Percentiles rank a stretch among this genome's conserved stretches.
These are phyloP conservation scores for Leccinum ponderosum DNA, from an alignment of 1,284 basidiomycete genomes.

Conservation along the genomic window DNA sequence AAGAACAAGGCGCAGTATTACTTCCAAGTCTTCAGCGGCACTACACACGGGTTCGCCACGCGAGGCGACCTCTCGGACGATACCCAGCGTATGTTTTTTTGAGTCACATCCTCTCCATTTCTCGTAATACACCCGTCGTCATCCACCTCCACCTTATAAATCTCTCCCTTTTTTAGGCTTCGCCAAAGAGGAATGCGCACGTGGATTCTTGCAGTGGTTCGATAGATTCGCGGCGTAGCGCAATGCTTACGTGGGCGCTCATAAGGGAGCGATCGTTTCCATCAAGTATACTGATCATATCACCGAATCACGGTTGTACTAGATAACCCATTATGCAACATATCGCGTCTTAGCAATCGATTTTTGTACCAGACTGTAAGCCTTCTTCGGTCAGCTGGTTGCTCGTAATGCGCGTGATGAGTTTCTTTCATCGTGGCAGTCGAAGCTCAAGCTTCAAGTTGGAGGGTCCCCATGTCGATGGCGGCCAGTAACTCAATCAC, in stretches of 20 bases:
- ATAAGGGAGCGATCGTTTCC: background rate
- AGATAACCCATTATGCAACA: background rate
- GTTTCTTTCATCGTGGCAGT: background rate
- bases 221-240: conserved; percentile 38
- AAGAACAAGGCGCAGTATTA: conserved; percentile 31
- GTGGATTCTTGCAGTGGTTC: conserved; percentile 51
- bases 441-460: background rate
- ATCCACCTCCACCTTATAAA: conserved; percentile 18
- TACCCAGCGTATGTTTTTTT: conserved; percentile 27
- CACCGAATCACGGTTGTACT: background rate
- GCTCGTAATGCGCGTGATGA: background rate
- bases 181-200: conserved; percentile 60
- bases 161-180: conserved; percentile 40
- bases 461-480: background rate
- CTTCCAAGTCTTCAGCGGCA: conserved; percentile 36
- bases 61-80: conserved; percentile 28
- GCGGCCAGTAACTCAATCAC: background rate
- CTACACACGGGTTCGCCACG: conserved; percentile 32
- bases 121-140: conserved; percentile 19
- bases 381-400: background rate
- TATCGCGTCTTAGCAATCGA: background rate
- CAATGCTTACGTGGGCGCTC: background rate
- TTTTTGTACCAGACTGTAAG: background rate
- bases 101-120: background rate
- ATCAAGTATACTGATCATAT: background rate